phyloP scores from a whole-genome alignment of 176 grass and related monocot genomes.

The Chrysopogon serrulatus region DNA sequence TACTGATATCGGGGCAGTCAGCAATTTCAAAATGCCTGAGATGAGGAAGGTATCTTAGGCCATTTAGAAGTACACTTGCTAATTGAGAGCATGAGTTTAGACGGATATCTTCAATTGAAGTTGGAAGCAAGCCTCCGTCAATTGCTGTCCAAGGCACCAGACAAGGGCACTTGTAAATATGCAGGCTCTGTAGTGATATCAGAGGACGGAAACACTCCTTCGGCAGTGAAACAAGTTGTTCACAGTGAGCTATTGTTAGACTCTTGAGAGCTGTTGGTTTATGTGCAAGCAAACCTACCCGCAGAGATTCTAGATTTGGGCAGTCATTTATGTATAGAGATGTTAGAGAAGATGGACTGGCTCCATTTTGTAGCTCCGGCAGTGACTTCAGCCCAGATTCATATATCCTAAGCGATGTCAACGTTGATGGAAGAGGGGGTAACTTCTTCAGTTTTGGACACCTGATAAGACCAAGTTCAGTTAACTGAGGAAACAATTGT shows the following conservation, averaged over 20 bases:
- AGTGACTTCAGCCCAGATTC: constrained; percentile 54
- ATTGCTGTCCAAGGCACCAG: constrained; percentile 54
- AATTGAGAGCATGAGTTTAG: constrained; percentile 48
- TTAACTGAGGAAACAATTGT: constrained; percentile 53
- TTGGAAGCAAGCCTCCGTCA: constrained; percentile 51
- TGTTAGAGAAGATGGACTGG: constrained; percentile 35
- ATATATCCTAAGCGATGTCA: constrained; percentile 44
- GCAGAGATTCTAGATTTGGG: constrained; percentile 47
- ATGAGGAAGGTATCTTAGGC: constrained; percentile 37
- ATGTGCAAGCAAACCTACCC: constrained; percentile 43
- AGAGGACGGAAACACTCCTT: constrained; percentile 55
- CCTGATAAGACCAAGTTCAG: constrained; percentile 42
- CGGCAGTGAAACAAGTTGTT: constrained; percentile 53
- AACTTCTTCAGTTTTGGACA: constrained; percentile 54
- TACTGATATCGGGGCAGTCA: constrained; percentile 52
- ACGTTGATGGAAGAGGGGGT: constrained; percentile 55
- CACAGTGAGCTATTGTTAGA: constrained; percentile 55
- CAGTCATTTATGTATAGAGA: constrained; percentile 62
- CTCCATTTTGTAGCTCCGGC: constrained; percentile 41
- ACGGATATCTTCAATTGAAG: constrained; percentile 53
- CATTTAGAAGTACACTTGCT: constrained; percentile 37
- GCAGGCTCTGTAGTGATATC: constrained; percentile 46
- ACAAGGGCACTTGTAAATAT: constrained; percentile 53
- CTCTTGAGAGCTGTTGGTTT: constrained; percentile 32
- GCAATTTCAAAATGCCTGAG: constrained; percentile 54